Percentiles rank a stretch among this genome's conserved stretches.
These are phyloP conservation scores for Centrapalus pauciflorus DNA, from an alignment of 129 eudicot species.

Conservation along the genomic window DNA sequence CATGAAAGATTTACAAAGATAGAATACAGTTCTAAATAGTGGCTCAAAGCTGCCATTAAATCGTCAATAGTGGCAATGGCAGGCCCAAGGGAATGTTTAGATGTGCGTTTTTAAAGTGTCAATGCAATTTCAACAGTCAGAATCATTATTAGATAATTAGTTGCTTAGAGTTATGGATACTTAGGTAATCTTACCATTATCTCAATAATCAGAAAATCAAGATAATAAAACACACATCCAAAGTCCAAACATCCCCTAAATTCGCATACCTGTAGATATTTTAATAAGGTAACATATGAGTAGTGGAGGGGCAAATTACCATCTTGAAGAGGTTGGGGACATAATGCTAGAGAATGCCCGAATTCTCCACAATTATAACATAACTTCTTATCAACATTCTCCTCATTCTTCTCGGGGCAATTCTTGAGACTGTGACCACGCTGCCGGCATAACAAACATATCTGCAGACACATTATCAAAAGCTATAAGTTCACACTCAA, in stretches of 20 bases:
- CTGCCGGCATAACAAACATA: conserved; percentile 80
- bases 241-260: not conserved
- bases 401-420: conserved; percentile 73
- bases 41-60: not conserved
- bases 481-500: not conserved
- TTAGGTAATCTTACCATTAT: not conserved
- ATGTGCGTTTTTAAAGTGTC: too few relatives aligned
- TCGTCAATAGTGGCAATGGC: not conserved
- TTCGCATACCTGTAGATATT: not conserved
- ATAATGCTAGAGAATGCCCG: conserved; percentile 71
- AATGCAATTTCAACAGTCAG: too few relatives aligned
- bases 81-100: too few relatives aligned
- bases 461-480: conserved; percentile 41
- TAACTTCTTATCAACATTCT: conserved; percentile 51
- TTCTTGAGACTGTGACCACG: conserved; percentile 95
- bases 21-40: too few relatives aligned
- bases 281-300: not conserved
- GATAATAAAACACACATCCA: not conserved
- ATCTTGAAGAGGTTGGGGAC: conserved; percentile 75
- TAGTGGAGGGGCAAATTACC: conserved; percentile 35
- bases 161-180: not conserved
- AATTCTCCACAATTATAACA: conserved; percentile 89
- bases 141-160: not conserved
- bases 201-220: too few relatives aligned
- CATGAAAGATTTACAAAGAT: too few relatives aligned